Percentiles rank a stretch among this genome's conserved stretches.
Evolutionary conservation across 2,329 filamentous ascomycete species (phyloP).

Genomic region (Colletotrichum lentis): DNA sequence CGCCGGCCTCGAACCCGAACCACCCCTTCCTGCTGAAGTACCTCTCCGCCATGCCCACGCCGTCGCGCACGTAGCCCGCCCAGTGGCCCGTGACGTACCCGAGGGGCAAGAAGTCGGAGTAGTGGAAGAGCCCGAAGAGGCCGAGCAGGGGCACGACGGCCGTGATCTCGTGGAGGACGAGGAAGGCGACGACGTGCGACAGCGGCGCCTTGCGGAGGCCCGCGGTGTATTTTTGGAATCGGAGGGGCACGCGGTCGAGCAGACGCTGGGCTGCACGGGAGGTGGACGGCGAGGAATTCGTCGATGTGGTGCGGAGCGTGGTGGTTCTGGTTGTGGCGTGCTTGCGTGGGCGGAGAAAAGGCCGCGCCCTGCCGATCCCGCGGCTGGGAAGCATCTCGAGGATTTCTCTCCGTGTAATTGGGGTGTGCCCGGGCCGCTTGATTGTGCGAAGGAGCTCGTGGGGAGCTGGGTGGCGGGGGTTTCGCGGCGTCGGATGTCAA

Average conservation of each 20-base stretch:
- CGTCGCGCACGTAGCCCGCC: constrained; percentile 63
- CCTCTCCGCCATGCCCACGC: constrained; percentile 76
- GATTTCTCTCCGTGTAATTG: neutral
- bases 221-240: constrained; percentile 73
- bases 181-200: constrained; percentile 84
- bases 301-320: constrained; percentile 6
- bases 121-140: constrained; percentile 81
- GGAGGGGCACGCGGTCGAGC: constrained; percentile 66
- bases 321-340: neutral
- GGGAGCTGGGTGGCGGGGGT: neutral
- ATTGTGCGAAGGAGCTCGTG: too few species aligned
- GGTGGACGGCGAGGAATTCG: constrained; percentile 38
- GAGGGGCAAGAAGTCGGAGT: constrained; percentile 75
- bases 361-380: constrained; percentile 2
- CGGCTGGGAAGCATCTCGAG: constrained; percentile 16
- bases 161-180: constrained; percentile 91
- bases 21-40: constrained; percentile 84
- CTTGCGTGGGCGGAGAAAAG: neutral
- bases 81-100: constrained; percentile 60
- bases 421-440: neutral
- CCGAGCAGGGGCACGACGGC: constrained; percentile 81
- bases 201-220: constrained; percentile 79
- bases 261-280: constrained; percentile 53
- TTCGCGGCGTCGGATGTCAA: neutral
- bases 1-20: constrained; percentile 68